Conservation (phyloP, 208 protist genomes). For the Leptomonas pyrrhocoris region DNA sequence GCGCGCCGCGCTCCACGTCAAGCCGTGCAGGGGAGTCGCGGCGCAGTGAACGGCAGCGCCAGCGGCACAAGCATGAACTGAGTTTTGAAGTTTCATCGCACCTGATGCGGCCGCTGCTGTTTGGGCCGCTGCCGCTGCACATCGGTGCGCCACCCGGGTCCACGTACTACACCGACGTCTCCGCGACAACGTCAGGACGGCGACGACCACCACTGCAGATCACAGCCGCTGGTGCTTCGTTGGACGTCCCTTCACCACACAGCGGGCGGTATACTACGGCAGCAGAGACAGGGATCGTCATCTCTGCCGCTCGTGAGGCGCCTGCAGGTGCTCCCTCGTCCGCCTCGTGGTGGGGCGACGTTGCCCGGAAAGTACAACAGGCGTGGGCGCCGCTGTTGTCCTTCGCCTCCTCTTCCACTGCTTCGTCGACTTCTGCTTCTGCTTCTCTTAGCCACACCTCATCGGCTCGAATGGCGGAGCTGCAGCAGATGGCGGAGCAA, state of each 20-base stretch:
- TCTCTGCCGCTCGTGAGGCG: neutral
- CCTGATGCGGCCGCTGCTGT: constrained; percentile 28
- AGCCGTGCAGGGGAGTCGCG: constrained; percentile 7
- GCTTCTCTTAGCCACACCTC: neutral
- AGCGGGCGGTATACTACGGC: too few relatives aligned
- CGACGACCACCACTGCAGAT: neutral
- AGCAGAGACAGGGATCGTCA: too few relatives aligned
- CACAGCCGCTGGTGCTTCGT: neutral
- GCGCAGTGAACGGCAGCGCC: constrained; percentile 4
- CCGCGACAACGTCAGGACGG: neutral
- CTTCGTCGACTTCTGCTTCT: neutral
- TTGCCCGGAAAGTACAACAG: neutral
- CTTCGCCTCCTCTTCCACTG: neutral
- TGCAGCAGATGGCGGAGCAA: constrained; percentile 13
- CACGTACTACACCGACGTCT: constrained; percentile 9
- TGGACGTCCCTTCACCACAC: too few relatives aligned
- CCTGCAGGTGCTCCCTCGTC: neutral
- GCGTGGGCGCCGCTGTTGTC: neutral
- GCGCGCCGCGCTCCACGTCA: neutral
- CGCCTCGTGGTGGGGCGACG: constrained; percentile 2
- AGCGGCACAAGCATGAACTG: constrained; percentile 10
- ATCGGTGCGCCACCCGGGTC: constrained; percentile 33
- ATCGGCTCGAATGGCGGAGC: neutral
- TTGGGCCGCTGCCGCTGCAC: constrained; percentile 32
- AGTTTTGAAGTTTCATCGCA: constrained; percentile 31